phyloP scores from a whole-genome alignment of 495 filamentous ascomycete genomes.

The Aspergillus cristatus region DNA sequence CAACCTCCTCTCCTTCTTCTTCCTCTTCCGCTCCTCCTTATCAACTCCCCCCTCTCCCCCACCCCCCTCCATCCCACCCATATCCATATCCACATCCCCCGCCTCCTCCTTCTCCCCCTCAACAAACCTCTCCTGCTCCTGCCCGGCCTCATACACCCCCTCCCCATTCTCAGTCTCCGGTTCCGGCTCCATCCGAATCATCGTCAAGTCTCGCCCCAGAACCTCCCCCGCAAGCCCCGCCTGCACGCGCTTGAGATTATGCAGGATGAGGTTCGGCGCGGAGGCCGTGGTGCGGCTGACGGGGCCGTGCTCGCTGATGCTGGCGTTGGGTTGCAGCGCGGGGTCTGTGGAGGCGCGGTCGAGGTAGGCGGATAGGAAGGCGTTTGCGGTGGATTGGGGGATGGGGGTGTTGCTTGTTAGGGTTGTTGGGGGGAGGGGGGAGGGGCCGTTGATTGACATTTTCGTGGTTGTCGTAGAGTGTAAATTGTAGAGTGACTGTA shows the following conservation, averaged over 20 bases:
- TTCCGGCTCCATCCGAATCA: slow-evolving; percentile 28
- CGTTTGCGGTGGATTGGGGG: slow-evolving; percentile 42
- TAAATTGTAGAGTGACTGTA: neutral
- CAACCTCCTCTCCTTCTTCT: slow-evolving; percentile 41
- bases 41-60: slow-evolving; percentile 21
- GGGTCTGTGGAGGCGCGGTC: slow-evolving; percentile 41
- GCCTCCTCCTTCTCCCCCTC: slow-evolving; percentile 26
- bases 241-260: slow-evolving; percentile 58
- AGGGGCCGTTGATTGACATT: slow-evolving; percentile 34
- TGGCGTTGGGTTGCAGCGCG: slow-evolving; percentile 58
- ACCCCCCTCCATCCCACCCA: slow-evolving; percentile 16
- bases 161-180: slow-evolving; percentile 19
- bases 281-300: slow-evolving; percentile 44
- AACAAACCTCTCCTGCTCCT: slow-evolving; percentile 20
- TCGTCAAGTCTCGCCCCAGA: slow-evolving; percentile 38
- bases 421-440: slow-evolving; percentile 37
- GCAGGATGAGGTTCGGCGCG: slow-evolving; percentile 47
- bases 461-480: slow-evolving; percentile 9
- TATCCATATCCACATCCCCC: slow-evolving; percentile 28
- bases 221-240: slow-evolving; percentile 53
- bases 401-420: slow-evolving; percentile 37
- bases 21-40: slow-evolving; percentile 41
- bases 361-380: slow-evolving; percentile 51
- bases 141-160: slow-evolving; percentile 6
- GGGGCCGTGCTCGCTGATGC: slow-evolving; percentile 52